These are phyloP conservation scores for Rutstroemia sydowiana DNA, from an alignment of 2,329 filamentous ascomycete genomes.

Conservation along the genomic window DNA sequence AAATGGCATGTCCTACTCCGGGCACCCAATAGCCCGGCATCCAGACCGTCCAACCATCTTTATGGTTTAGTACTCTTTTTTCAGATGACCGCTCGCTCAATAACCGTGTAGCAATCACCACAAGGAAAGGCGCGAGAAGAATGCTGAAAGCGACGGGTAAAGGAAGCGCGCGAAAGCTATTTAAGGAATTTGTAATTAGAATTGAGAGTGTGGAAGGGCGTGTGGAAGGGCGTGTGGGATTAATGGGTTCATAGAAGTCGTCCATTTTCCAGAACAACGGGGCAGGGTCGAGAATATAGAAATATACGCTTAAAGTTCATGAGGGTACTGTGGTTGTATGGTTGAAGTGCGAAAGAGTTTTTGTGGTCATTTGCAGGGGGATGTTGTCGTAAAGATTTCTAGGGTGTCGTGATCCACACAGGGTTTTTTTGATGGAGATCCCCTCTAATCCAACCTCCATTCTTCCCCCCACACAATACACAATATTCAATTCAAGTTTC, in stretches of 20 bases:
- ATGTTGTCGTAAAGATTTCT: not conserved
- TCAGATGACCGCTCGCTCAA: conserved; percentile 15
- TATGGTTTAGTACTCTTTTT: conserved; percentile 3
- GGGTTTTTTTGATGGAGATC: not conserved
- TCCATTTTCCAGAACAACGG: conserved; percentile 7
- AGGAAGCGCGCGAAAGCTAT: conserved; percentile 7
- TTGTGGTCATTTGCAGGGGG: too few species aligned
- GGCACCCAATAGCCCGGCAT: conserved; percentile 53
- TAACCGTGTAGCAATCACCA: conserved; percentile 21
- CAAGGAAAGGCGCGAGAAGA: conserved; percentile 16
- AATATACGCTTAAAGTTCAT: too few species aligned
- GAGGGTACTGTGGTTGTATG: too few species aligned
- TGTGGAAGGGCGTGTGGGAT: not conserved
- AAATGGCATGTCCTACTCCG: conserved; percentile 45
- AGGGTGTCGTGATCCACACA: conserved; percentile 9
- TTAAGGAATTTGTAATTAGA: conserved; percentile 5
- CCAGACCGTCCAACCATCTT: conserved; percentile 33
- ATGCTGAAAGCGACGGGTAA: conserved; percentile 15
- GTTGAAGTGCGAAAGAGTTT: too few species aligned
- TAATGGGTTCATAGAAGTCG: conserved; percentile 20
- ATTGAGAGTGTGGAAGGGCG: not conserved
- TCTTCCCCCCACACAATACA: not conserved
- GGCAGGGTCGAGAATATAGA: not conserved
- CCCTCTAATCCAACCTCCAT: too few species aligned
- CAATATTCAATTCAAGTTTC: too few species aligned